phyloP scores from a whole-genome alignment of 2,329 filamentous ascomycete genomes.

The Fusarium concolor region DNA sequence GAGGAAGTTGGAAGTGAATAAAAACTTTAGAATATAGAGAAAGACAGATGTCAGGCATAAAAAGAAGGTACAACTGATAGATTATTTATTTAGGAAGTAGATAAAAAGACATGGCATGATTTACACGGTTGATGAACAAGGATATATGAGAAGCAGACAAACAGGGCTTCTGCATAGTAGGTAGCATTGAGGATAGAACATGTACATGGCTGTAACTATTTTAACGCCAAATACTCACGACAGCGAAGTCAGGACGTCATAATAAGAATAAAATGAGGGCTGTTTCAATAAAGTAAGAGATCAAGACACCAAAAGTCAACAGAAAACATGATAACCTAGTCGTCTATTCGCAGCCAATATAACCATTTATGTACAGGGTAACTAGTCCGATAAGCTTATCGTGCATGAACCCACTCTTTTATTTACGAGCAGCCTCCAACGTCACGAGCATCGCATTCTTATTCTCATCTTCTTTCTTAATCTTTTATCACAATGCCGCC shows the following conservation, averaged over 20 bases:
- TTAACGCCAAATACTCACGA: too few relatives aligned
- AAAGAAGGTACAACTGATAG: neutral
- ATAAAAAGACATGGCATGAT: neutral
- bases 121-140: neutral
- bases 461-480: slow-evolving; percentile 2
- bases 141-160: too few relatives aligned
- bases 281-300: too few relatives aligned
- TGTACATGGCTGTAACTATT: too few relatives aligned
- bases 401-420: slow-evolving; percentile 31
- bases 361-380: slow-evolving; percentile 30
- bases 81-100: neutral
- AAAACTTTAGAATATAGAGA: neutral
- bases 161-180: too few relatives aligned
- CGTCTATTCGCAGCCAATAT: too few relatives aligned
- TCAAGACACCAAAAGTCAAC: too few relatives aligned
- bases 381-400: slow-evolving; percentile 34
- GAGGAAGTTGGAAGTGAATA: slow-evolving; percentile 56
- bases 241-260: too few relatives aligned
- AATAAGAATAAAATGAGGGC: too few relatives aligned
- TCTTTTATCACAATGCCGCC: slow-evolving; percentile 65
- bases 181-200: too few relatives aligned
- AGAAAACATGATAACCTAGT: too few relatives aligned
- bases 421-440: slow-evolving; percentile 28
- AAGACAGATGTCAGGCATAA: neutral
- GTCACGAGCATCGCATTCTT: slow-evolving; percentile 36